Evolutionary conservation across 768 basidiomycete species (phyloP).

Genomic region (Lactifluus piperatus): DNA sequence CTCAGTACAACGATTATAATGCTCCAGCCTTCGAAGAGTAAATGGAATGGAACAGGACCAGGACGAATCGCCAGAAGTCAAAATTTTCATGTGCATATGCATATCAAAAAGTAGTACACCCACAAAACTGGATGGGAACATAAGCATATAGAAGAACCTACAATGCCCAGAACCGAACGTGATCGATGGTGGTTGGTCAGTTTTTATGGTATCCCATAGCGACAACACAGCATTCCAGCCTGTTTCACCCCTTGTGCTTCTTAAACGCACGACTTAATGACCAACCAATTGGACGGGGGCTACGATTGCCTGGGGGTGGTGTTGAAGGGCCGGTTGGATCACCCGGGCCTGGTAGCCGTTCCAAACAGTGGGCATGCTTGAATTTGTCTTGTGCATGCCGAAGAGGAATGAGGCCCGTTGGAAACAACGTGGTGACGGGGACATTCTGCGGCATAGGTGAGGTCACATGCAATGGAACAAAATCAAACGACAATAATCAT

Average conservation of each 20-base stretch:
- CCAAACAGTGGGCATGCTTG: conserved; percentile 15
- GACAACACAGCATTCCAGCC: neutral
- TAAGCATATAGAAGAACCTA: neutral
- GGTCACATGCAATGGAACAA: neutral
- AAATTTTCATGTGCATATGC: neutral
- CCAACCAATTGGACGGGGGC: neutral
- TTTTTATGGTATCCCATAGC: neutral
- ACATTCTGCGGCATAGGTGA: neutral
- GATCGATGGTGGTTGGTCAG: neutral
- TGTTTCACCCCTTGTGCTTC: conserved; percentile 1
- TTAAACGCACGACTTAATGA: conserved; percentile 6
- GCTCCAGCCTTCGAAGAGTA: neutral
- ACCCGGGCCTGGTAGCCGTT: neutral
- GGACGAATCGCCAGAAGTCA: neutral
- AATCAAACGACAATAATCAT: neutral
- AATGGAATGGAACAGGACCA: neutral
- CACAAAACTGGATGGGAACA: neutral
- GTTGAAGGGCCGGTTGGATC: neutral
- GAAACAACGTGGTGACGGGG: conserved; percentile 4
- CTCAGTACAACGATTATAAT: neutral
- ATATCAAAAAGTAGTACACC: neutral
- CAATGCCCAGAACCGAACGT: neutral
- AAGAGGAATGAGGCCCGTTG: conserved; percentile 8
- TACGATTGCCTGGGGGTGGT: neutral
- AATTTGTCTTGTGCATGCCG: conserved; percentile 9